phyloP scores from a whole-genome alignment of 306 rosid species.

The Cicer yamashitae region DNA sequence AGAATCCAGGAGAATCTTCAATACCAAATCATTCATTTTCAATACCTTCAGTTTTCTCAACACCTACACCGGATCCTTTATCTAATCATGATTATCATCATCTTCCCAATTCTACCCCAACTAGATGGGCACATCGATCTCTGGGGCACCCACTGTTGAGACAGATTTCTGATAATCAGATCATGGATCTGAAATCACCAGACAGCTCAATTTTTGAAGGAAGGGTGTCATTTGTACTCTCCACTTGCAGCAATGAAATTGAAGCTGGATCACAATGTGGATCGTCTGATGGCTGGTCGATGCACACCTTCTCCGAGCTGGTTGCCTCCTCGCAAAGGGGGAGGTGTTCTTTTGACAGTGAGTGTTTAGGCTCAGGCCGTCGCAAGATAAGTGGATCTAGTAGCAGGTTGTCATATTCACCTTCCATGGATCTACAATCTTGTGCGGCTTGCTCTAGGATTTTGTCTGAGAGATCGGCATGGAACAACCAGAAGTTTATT shows the following conservation, averaged over 20 bases:
- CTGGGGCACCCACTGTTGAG: conserved; percentile 79
- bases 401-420: conserved; percentile 79
- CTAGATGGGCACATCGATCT: conserved; percentile 76
- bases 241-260: conserved; percentile 82
- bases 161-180: conserved; percentile 83
- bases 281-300: conserved; percentile 96
- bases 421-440: conserved; percentile 72
- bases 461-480: conserved; percentile 71
- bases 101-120: conserved; percentile 64
- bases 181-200: conserved; percentile 77
- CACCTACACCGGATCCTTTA: conserved; percentile 59
- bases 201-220: conserved; percentile 85
- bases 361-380: conserved; percentile 67
- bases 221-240: conserved; percentile 74
- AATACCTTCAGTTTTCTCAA: conserved; percentile 61
- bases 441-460: conserved; percentile 79
- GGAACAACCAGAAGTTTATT: conserved; percentile 72
- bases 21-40: conserved; percentile 64
- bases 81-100: conserved; percentile 55
- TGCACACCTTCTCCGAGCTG: conserved; percentile 92
- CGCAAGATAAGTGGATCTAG: conserved; percentile 76
- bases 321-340: conserved; percentile 89
- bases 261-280: conserved; percentile 76
- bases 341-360: conserved; percentile 93
- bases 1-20: conserved; percentile 63